Evolutionary conservation across 371 early-diverging fungal species (phyloP).

Genomic region (Nematocida ausubeli): DNA sequence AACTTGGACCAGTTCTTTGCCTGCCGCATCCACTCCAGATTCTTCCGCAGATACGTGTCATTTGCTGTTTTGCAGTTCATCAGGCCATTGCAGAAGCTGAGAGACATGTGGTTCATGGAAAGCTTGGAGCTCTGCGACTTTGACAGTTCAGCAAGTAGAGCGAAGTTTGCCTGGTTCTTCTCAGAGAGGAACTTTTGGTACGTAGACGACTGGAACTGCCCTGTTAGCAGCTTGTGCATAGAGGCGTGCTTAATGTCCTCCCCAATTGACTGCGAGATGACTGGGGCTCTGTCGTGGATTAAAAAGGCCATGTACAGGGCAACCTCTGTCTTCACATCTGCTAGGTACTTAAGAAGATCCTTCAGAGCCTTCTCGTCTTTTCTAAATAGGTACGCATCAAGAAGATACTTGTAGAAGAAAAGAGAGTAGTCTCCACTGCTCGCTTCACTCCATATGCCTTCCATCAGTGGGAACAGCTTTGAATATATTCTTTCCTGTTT

Average conservation of each 20-base stretch:
- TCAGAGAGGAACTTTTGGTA: constrained; percentile 48
- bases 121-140: constrained; percentile 54
- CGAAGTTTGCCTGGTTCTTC: constrained; percentile 52
- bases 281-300: constrained; percentile 44
- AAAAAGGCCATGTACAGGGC: constrained; percentile 36
- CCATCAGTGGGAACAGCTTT: constrained; percentile 3
- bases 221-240: constrained; percentile 29
- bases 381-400: constrained; percentile 13
- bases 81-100: constrained; percentile 91
- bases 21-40: constrained; percentile 88
- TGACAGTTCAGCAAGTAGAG: constrained; percentile 48
- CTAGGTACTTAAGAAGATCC: constrained; percentile 14
- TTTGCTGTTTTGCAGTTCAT: constrained; percentile 95
- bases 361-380: constrained; percentile 7
- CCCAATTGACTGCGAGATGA: constrained; percentile 22
- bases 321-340: constrained; percentile 23
- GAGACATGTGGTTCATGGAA: constrained; percentile 69
- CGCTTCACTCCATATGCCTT: constrained; percentile 25
- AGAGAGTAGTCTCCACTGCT: neutral
- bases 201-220: constrained; percentile 46
- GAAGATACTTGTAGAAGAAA: constrained; percentile 27
- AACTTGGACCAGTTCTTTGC: constrained; percentile 98
- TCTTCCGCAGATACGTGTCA: constrained; percentile 90
- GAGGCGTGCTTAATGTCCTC: constrained; percentile 11
- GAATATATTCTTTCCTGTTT: constrained; percentile 22